Conservation (phyloP, 192 early-diverging fungal genomes). For the Mortierella alpina region DNA sequence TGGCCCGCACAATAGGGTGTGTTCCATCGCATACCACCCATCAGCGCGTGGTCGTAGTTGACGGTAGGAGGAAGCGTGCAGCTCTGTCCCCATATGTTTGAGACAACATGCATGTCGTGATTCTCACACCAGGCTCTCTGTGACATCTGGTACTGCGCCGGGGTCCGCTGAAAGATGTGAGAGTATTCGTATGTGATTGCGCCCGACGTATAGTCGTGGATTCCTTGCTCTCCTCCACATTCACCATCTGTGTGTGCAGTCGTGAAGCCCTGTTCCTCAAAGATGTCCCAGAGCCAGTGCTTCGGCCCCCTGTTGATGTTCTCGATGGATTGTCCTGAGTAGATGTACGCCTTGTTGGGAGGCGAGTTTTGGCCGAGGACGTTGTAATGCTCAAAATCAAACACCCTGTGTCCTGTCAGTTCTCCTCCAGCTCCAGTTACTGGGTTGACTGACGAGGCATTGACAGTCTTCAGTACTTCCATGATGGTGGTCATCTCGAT, state of each 20-base stretch:
- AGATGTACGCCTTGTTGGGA: conserved; percentile 54
- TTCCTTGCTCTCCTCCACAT: conserved; percentile 44
- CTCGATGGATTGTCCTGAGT: conserved; percentile 55
- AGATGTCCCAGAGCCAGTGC: conserved; percentile 54
- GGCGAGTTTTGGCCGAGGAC: conserved; percentile 51
- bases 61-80: conserved; percentile 22
- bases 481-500: conserved; percentile 30
- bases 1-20: conserved; percentile 51
- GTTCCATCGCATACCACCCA: conserved; percentile 50
- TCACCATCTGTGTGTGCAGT: conserved; percentile 54
- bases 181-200: conserved; percentile 37
- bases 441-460: conserved; percentile 3
- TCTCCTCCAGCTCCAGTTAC: background rate
- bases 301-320: conserved; percentile 29
- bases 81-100: conserved; percentile 37
- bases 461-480: conserved; percentile 14
- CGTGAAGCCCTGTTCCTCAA: conserved; percentile 47
- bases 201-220: conserved; percentile 28
- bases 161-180: conserved; percentile 14
- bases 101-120: conserved; percentile 36
- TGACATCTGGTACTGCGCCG: conserved; percentile 48
- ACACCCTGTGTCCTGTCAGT: conserved; percentile 20
- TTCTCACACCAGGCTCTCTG: conserved; percentile 43
- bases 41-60: conserved; percentile 25
- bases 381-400: conserved; percentile 49